Percentiles rank a stretch among this genome's conserved stretches.
These are phyloP conservation scores for Tulasnella sp. DNA, from an alignment of 768 basidiomycete genomes.

Conservation along the genomic window DNA sequence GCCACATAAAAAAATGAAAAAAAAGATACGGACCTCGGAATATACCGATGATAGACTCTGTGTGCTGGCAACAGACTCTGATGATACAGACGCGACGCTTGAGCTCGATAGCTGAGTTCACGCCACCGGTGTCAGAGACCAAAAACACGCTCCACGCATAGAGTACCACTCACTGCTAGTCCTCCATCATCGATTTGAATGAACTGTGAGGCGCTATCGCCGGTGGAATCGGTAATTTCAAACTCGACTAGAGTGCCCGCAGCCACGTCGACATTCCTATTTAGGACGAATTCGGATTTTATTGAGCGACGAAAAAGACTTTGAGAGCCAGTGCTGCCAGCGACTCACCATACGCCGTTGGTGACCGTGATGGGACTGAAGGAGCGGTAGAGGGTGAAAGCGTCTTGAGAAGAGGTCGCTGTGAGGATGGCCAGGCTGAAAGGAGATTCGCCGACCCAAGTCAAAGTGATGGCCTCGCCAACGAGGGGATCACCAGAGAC, in stretches of 20 bases:
- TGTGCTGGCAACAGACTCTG: neutral
- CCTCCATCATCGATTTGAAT: neutral
- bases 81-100: slow-evolving; percentile 2
- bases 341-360: slow-evolving; percentile 4
- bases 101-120: neutral
- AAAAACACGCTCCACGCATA: neutral
- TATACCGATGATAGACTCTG: neutral
- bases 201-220: neutral
- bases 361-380: neutral
- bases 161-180: neutral
- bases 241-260: slow-evolving; percentile 4
- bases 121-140: too few relatives aligned
- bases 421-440: slow-evolving; percentile 1
- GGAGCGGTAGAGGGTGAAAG: neutral
- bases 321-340: neutral
- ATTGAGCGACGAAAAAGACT: neutral
- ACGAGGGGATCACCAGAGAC: neutral
- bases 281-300: neutral
- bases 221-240: neutral
- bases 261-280: slow-evolving; percentile 13
- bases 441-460: neutral
- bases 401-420: neutral
- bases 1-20: neutral
- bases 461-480: neutral
- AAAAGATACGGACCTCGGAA: neutral